Evolutionary conservation across 2,329 filamentous ascomycete genomes (phyloP).

Genomic region (Fusarium circinatum): DNA sequence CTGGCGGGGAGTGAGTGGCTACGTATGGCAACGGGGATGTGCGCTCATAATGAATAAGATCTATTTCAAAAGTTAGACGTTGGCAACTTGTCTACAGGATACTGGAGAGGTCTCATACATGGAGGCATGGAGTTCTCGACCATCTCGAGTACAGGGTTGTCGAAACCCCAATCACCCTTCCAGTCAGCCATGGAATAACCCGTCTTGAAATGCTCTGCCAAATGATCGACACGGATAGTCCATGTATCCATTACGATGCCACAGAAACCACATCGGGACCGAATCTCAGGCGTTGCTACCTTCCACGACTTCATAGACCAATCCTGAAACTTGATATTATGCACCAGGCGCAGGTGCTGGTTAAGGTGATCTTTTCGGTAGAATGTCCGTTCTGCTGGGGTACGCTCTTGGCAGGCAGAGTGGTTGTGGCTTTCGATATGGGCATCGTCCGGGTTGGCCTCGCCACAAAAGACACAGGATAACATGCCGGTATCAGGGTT

Average conservation of each 20-base stretch:
- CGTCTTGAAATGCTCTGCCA: slow-evolving; percentile 75
- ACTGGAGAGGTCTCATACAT: slow-evolving; percentile 61
- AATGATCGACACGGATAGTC: slow-evolving; percentile 68
- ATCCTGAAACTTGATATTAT: slow-evolving; percentile 67
- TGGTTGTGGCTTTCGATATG: slow-evolving; percentile 70
- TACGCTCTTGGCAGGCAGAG: slow-evolving; percentile 73
- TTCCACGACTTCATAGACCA: slow-evolving; percentile 76
- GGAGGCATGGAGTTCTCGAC: slow-evolving; percentile 75
- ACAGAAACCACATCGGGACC: slow-evolving; percentile 74
- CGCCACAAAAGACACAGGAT: slow-evolving; percentile 69
- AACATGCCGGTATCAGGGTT: slow-evolving; percentile 68
- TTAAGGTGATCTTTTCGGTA: slow-evolving; percentile 75
- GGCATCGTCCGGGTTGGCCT: slow-evolving; percentile 63
- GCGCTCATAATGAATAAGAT: slow-evolving; percentile 72
- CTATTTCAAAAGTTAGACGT: slow-evolving; percentile 59
- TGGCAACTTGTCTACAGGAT: slow-evolving; percentile 51
- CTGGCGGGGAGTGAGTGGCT: slow-evolving; percentile 56
- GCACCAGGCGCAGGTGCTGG: slow-evolving; percentile 71
- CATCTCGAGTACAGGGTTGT: slow-evolving; percentile 68
- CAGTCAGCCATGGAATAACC: slow-evolving; percentile 75
- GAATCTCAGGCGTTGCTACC: slow-evolving; percentile 67
- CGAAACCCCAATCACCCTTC: slow-evolving; percentile 77
- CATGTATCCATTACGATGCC: slow-evolving; percentile 70
- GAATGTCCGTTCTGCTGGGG: slow-evolving; percentile 69
- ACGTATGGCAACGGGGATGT: slow-evolving; percentile 65